phyloP scores from a whole-genome alignment of 768 basidiomycete genomes.

The Kwoniella dendrophila region DNA sequence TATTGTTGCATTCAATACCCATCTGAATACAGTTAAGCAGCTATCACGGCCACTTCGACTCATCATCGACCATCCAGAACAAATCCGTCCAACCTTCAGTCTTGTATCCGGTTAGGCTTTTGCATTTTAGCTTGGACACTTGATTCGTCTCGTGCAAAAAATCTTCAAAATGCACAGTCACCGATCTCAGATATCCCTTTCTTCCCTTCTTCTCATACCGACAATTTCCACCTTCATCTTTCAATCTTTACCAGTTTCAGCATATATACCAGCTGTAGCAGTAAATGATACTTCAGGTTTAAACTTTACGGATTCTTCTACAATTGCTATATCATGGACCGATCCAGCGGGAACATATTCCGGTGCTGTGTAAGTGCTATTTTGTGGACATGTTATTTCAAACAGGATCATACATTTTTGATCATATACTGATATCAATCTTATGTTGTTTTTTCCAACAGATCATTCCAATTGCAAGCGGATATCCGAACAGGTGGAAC shows the following conservation, averaged over 20 bases:
- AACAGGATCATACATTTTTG: not conserved
- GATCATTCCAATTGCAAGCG: slow-evolving; percentile 53
- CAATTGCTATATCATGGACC: slow-evolving; percentile 61
- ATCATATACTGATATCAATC: slow-evolving; percentile 3
- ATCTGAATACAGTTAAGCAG: no score
- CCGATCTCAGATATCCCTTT: slow-evolving; percentile 10
- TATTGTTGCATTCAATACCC: no score
- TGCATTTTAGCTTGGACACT: no score
- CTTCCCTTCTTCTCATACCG: slow-evolving; percentile 31
- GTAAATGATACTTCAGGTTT: slow-evolving; percentile 66
- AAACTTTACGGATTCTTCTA: slow-evolving; percentile 66
- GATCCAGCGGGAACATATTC: slow-evolving; percentile 56
- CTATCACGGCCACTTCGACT: no score
- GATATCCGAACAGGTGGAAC: slow-evolving; percentile 50
- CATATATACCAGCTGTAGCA: slow-evolving; percentile 72
- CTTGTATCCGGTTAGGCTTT: no score
- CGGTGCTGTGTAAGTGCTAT: slow-evolving; percentile 43
- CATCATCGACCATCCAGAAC: no score
- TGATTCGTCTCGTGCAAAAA: no score
- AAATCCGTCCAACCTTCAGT: no score
- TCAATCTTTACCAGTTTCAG: slow-evolving; percentile 34
- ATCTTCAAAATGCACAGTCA: not conserved
- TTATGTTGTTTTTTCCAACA: slow-evolving; percentile 13
- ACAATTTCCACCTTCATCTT: slow-evolving; percentile 38
- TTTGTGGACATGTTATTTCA: no score